Base-by-base conservation (phyloP, 129 eudicot genomes). In the Logfia minima region DNA sequence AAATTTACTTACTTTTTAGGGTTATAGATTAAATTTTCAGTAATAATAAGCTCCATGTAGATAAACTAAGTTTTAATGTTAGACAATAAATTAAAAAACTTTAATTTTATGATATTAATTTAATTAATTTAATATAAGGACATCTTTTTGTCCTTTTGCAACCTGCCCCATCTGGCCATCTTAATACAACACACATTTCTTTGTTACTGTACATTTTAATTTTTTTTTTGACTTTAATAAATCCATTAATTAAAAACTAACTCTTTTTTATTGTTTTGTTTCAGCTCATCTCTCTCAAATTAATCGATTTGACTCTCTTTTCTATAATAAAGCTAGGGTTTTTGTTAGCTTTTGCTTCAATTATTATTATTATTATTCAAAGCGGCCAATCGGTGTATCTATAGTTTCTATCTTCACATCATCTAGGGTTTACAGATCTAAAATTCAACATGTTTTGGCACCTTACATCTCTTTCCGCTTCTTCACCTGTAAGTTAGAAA, bases 371-470 rank as follows among this genome's bases (percentile, higher is more conserved):
- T 24, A 1, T 55, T 58, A 58, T 58, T 43, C 45, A 9, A 31
- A 43, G 29, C 77, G 66, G 32, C 75, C 75, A 71, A 82, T 75
- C 61, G 23, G 71, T 75, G 18, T 63, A 51, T 53, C 72, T 71
- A 64, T 77, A 70, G 24, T 43, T 22, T 66, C 62, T 52, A 58
- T 58, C 52, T 29, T 19, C 39, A 31, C 70, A 39, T 56, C 24
- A 56, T 58, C 63, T 58, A 58, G 28, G 88, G 79, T 78, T 79
- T 78, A 66, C 87, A 86, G 94, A 89, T 89, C 94, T 83, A 70
- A 77, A 80, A 22, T 19, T 83, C 81, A 76, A 55, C 65, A 91
- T 91, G 97, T 91, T 91, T 63, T 91, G 97, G 97, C 90, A 88
- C 74, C 97, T 91, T 70, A 77, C 91, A 17, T 62, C 91, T 71